phyloP scores from a whole-genome alignment of 495 filamentous ascomycete genomes.

The Hypoxylon perforatum region DNA sequence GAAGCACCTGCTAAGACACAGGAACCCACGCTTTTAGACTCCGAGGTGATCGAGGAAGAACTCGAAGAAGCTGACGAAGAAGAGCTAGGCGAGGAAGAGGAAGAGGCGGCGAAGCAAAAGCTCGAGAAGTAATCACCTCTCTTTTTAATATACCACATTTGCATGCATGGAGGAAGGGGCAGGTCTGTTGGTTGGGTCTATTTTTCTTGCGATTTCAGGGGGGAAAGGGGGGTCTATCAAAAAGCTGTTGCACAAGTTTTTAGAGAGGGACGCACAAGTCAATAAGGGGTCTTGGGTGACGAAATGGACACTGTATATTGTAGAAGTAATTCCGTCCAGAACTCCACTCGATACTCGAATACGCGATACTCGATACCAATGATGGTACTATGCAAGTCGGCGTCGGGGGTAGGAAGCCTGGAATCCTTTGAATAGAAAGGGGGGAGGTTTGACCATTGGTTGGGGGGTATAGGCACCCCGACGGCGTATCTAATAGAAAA shows the following conservation, averaged over 20 bases:
- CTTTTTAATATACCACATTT: conserved; percentile 4
- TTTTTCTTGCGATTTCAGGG: conserved; percentile 1
- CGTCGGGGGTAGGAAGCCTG: conserved; percentile 13
- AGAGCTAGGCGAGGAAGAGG: conserved; percentile 41
- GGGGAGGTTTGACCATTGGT: background rate
- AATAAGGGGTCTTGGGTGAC: conserved; percentile 4
- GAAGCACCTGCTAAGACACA: conserved; percentile 58
- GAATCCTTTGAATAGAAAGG: conserved; percentile 31
- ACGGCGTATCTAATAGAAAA: conserved; percentile 21
- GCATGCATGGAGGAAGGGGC: conserved; percentile 6
- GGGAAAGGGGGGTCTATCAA: background rate
- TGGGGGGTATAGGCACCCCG: conserved; percentile 10
- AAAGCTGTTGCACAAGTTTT: conserved; percentile 10
- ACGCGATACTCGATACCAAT: conserved; percentile 22
- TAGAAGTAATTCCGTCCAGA: conserved; percentile 37
- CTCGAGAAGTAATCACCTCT: conserved; percentile 19
- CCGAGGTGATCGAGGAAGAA: conserved; percentile 59
- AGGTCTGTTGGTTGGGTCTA: background rate
- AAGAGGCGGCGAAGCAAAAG: conserved; percentile 28
- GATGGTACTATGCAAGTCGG: conserved; percentile 16
- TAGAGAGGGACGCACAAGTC: conserved; percentile 10
- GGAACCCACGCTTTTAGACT: conserved; percentile 51
- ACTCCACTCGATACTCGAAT: conserved; percentile 41
- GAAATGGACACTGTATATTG: conserved; percentile 33
- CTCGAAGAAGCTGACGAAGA: conserved; percentile 52